These are phyloP conservation scores for Aschersonia sp. DNA, from an alignment of 2,329 filamentous ascomycete genomes.

Conservation along the genomic window DNA sequence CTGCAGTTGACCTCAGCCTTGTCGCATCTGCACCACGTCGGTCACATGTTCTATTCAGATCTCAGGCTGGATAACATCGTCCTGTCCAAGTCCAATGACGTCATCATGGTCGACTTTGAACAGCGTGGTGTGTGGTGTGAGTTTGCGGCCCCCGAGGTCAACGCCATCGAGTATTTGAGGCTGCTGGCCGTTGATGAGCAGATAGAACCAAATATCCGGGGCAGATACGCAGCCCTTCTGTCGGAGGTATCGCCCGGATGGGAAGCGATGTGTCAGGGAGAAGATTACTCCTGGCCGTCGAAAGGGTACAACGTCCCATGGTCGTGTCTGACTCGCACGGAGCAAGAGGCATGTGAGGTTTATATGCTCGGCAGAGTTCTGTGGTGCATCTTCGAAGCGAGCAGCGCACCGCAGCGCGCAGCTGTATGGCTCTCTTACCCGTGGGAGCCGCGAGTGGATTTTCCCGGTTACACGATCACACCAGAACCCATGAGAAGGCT, in stretches of 20 bases:
- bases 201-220: slow-evolving; percentile 22
- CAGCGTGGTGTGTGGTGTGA: slow-evolving; percentile 49
- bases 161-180: slow-evolving; percentile 43
- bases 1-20: slow-evolving; percentile 36
- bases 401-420: slow-evolving; percentile 40
- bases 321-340: slow-evolving; percentile 32
- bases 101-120: slow-evolving; percentile 47
- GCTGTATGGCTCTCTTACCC: slow-evolving; percentile 45
- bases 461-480: slow-evolving; percentile 35
- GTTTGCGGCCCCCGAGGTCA: slow-evolving; percentile 45
- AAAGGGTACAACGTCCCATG: slow-evolving; percentile 42
- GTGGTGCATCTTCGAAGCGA: slow-evolving; percentile 49
- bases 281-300: slow-evolving; percentile 31
- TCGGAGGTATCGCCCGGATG: slow-evolving; percentile 30
- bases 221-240: slow-evolving; percentile 27
- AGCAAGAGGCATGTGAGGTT: slow-evolving; percentile 44
- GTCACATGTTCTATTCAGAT: slow-evolving; percentile 39
- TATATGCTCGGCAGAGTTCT: slow-evolving; percentile 48
- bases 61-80: slow-evolving; percentile 46
- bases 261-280: slow-evolving; percentile 22
- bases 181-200: slow-evolving; percentile 35
- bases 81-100: slow-evolving; percentile 28
- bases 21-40: slow-evolving; percentile 30
- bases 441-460: slow-evolving; percentile 40
- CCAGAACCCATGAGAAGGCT: slow-evolving; percentile 29